Conservation (phyloP, 176 grass and related monocot species). For the Sorghum bicolor region Sorghum_bicolor_NCBIv3 NC_012871.2:13356001-13356500, state of each 20-base stretch:
- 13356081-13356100: background rate
- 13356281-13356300: background rate
- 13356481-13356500: too few relatives aligned
- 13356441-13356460: too few relatives aligned
- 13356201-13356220: background rate
- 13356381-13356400: too few relatives aligned
- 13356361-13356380: too few relatives aligned
- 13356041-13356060: background rate
- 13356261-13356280: background rate
- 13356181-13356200: background rate
- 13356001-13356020: background rate
- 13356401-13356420: too few relatives aligned
- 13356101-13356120: background rate
- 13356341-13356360: too few relatives aligned
- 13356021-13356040: background rate
- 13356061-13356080: background rate
- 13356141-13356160: too few relatives aligned
- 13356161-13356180: background rate
- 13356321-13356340: background rate
- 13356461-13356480: too few relatives aligned
- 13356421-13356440: too few relatives aligned
- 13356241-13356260: background rate
- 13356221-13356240: background rate
- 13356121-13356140: too few relatives aligned
- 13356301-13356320: background rate